Evolutionary conservation across 192 early-diverging fungal genomes (phyloP).

Genomic region (Coemansia sp.): DNA sequence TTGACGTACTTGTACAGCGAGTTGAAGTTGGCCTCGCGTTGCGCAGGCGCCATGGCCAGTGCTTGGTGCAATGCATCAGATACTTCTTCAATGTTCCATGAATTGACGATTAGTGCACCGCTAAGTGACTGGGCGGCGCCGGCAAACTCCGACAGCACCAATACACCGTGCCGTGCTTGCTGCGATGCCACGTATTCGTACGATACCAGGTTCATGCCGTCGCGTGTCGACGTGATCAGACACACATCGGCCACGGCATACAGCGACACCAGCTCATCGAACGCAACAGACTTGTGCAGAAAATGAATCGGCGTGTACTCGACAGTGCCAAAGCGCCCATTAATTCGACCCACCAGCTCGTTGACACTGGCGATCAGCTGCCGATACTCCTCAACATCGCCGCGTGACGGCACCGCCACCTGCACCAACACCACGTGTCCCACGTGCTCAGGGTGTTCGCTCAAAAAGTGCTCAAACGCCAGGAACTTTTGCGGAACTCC

Average conservation of each 20-base stretch:
- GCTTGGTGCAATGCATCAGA: conserved; percentile 86
- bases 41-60: conserved; percentile 85
- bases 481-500: conserved; percentile 99
- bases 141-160: conserved; percentile 97
- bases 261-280: conserved; percentile 93
- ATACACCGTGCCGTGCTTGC: conserved; percentile 87
- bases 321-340: conserved; percentile 90
- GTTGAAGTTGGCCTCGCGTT: conserved; percentile 78
- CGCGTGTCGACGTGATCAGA: conserved; percentile 94
- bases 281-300: conserved; percentile 92
- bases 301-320: conserved; percentile 99
- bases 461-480: conserved; percentile 90
- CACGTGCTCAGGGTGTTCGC: conserved; percentile 84
- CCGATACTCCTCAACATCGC: conserved; percentile 99
- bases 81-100: conserved; percentile 98
- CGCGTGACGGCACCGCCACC: conserved; percentile 95
- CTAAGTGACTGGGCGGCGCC: conserved; percentile 98
- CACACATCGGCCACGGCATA: conserved; percentile 97
- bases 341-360: conserved; percentile 97
- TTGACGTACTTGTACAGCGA: conserved; percentile 93
- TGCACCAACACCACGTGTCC: conserved; percentile 95
- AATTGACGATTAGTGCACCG: conserved; percentile 96
- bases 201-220: conserved; percentile 99
- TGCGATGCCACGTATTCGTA: conserved; percentile 98
- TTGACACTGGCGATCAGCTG: conserved; percentile 91